Base-by-base conservation (phyloP, 768 basidiomycete genomes). In the Tephrocybe rancida region DNA sequence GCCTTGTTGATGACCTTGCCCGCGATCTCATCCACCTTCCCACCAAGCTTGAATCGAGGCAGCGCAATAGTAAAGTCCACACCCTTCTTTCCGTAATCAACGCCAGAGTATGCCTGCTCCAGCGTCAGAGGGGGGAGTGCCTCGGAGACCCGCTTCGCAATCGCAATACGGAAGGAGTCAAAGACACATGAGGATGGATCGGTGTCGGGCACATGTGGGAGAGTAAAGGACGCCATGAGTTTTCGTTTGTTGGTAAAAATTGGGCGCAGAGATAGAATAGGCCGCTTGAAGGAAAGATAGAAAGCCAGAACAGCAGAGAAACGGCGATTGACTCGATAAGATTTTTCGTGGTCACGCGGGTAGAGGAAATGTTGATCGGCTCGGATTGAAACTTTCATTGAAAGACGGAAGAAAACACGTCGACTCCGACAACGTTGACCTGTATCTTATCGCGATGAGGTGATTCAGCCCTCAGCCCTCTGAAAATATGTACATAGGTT, bases 31-130 rank as follows among this genome's bases (percentile, higher is more conserved):
- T 94, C 89, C 0, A 89, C 79, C 65, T 94, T 94, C 18, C 85
- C 93, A 7, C 87, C 86, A 22, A 96, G 73, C 50, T 91, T 80
- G 73, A 95, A 98, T 57, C 95, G 83, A n/a, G 95, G 91, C 44
- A 98, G 70, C 0, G 96, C 94, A 18, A 98, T 83, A 0, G 90
- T 89, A 61, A 97, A 94, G 72, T 98, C 96, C 39, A 81, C 86
- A n/a, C 90, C 92, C 71, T 95, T 95, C 73, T 95, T 93, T 30
- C 91, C 92, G 58, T 88, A 90, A 67, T 95, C 89, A 0, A 97
- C 88, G 19, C 91, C 95, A 21, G 80, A 67, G 70, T 91, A 97
- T 0, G 86, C 92, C 63, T 91, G 84, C 35, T 90, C 89, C 24
- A 92, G 55, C 0, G 87, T 78, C 47, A 96, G 70, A 25, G 85